phyloP scores from a whole-genome alignment of 306 rosid genomes.

The Vigna reflexopilosa region DNA sequence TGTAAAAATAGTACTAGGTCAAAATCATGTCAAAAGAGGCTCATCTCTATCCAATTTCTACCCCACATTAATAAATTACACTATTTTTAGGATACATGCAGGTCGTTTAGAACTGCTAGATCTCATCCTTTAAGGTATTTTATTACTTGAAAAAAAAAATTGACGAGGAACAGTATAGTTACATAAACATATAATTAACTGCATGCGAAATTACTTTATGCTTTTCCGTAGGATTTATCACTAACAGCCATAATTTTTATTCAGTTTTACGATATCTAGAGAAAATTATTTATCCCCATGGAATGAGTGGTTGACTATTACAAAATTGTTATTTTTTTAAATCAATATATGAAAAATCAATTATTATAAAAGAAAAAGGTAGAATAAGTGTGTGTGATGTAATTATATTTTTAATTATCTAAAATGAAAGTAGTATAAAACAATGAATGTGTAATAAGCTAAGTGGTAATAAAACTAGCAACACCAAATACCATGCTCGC shows the following conservation, averaged over 20 bases:
- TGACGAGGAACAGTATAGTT: not conserved
- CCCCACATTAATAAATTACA: not conserved
- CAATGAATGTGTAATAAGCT: not conserved
- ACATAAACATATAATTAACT: not conserved
- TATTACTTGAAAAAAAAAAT: not conserved
- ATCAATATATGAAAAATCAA: not conserved
- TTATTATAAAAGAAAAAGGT: no score
- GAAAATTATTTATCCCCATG: not conserved
- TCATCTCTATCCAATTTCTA: constrained; percentile 3
- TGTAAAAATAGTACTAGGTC: not conserved
- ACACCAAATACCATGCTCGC: constrained; percentile 38
- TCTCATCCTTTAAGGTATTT: not conserved
- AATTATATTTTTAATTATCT: constrained; percentile 1
- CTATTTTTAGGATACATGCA: not conserved
- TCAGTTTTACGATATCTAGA: not conserved
- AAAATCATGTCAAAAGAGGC: not conserved
- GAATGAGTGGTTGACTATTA: not conserved
- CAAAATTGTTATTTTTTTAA: not conserved
- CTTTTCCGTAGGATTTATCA: not conserved
- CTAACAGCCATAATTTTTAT: not conserved
- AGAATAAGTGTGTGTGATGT: not conserved
- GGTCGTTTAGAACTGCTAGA: constrained; percentile 4
- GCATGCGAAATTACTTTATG: not conserved
- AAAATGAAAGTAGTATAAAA: not conserved
- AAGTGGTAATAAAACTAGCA: constrained; percentile 32